phyloP scores from a whole-genome alignment of 2,329 filamentous ascomycete genomes.

The Epichloe glyceriae region DNA sequence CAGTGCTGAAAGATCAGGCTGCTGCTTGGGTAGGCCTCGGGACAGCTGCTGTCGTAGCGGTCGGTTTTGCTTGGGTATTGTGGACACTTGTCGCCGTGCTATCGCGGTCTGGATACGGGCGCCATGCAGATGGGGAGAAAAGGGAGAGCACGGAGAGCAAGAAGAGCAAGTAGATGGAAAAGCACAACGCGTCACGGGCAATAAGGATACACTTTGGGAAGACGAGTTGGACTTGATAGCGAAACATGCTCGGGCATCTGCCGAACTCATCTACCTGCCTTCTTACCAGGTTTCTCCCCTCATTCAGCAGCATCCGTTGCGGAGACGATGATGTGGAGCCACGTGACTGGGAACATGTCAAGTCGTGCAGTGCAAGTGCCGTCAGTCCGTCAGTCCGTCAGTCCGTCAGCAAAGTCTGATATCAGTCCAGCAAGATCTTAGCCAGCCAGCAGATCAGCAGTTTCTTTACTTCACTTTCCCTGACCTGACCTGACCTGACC shows the following conservation, averaged over 20 bases:
- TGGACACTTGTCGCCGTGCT: constrained; percentile 36
- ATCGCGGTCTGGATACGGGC: constrained; percentile 1
- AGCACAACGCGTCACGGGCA: neutral
- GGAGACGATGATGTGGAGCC: neutral
- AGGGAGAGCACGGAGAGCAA: neutral
- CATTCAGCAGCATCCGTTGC: too few species aligned
- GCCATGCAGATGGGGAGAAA: neutral
- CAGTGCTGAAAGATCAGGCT: constrained; percentile 47
- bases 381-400: too few species aligned
- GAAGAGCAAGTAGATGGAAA: constrained; percentile 1
- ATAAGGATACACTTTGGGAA: constrained; percentile 1
- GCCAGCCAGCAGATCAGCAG: too few species aligned
- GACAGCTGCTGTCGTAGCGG: constrained; percentile 43
- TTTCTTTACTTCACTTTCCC: too few species aligned
- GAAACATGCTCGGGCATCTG: too few species aligned
- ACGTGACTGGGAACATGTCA: constrained; percentile 5
- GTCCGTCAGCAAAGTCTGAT: too few species aligned
- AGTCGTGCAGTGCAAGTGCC: too few species aligned
- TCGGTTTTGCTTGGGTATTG: constrained; percentile 59
- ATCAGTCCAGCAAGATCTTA: too few species aligned
- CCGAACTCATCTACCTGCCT: too few species aligned
- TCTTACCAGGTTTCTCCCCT: too few species aligned
- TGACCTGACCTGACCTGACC: too few species aligned
- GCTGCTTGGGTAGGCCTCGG: constrained; percentile 35
- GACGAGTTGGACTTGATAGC: constrained; percentile 1